Evolutionary conservation across 2,329 filamentous ascomycete genomes (phyloP).

Genomic region (Exophiala viscosa): DNA sequence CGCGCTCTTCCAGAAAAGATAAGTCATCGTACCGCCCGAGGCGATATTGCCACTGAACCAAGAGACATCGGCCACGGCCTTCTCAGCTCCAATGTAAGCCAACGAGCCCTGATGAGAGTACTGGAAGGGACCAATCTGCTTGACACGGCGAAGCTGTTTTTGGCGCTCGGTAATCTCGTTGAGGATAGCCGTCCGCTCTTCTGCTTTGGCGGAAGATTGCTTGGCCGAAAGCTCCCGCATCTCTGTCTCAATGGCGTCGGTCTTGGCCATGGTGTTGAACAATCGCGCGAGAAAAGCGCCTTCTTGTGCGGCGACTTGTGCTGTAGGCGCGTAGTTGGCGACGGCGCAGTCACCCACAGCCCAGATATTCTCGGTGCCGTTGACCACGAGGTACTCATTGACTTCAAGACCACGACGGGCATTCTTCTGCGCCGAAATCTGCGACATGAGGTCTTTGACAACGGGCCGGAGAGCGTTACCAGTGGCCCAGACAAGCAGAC

Average conservation of each 20-base stretch:
- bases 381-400: constrained; percentile 98
- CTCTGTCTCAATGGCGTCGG: constrained; percentile 72
- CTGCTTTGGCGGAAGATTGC: constrained; percentile 64
- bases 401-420: constrained; percentile 92
- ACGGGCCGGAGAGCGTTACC: constrained; percentile 90
- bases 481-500: constrained; percentile 95
- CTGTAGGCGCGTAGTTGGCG: constrained; percentile 94
- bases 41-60: constrained; percentile 98
- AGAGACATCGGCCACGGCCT: constrained; percentile 93
- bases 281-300: constrained; percentile 90
- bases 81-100: constrained; percentile 97
- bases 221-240: constrained; percentile 65
- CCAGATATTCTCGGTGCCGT: constrained; percentile 96
- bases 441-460: constrained; percentile 83
- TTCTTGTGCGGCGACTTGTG: constrained; percentile 94
- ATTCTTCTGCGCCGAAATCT: constrained; percentile 91
- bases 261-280: constrained; percentile 99
- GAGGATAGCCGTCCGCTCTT: constrained; percentile 56
- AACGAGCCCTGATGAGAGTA: constrained; percentile 97
- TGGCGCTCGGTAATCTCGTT: constrained; percentile 81
- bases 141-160: constrained; percentile 80
- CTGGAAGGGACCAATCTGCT: constrained; percentile 95
- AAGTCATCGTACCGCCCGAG: constrained; percentile 87
- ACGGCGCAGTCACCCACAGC: constrained; percentile 96
- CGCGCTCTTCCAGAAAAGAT: constrained; percentile 96